Conservation (phyloP, 2,329 filamentous ascomycete species). For the Aaosphaeria pasadenensis region DNA sequence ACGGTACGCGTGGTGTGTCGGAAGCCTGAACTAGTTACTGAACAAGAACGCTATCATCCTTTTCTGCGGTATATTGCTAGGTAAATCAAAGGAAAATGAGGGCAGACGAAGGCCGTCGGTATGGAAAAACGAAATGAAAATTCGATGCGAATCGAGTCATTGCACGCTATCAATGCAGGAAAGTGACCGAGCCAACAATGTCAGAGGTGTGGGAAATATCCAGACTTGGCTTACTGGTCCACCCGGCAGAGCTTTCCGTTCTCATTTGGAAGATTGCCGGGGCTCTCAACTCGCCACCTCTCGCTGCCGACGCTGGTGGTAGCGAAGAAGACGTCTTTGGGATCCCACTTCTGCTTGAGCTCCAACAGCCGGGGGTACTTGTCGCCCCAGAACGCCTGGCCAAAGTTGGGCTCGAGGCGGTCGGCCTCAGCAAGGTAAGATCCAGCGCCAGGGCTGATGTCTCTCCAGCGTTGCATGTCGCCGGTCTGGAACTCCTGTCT, state of each 20-base stretch:
- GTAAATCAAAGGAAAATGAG: too few relatives aligned
- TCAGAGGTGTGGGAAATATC: not conserved
- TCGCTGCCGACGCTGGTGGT: constrained; percentile 32
- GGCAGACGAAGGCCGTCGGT: too few relatives aligned
- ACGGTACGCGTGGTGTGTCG: too few relatives aligned
- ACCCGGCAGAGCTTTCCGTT: constrained; percentile 35
- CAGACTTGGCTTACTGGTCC: not conserved
- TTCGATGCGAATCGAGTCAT: too few relatives aligned
- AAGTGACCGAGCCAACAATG: too few relatives aligned
- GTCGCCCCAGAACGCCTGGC: constrained; percentile 27
- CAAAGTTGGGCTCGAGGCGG: constrained; percentile 31
- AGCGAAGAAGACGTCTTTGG: constrained; percentile 33
- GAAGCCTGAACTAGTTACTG: too few relatives aligned
- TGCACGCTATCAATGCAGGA: too few relatives aligned
- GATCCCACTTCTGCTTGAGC: constrained; percentile 32
- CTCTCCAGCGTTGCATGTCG: constrained; percentile 31
- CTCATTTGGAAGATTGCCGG: constrained; percentile 32
- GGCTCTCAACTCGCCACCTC: constrained; percentile 31
- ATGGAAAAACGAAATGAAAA: too few relatives aligned
- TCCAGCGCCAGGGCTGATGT: constrained; percentile 28
- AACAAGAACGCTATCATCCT: too few relatives aligned
- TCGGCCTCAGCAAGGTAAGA: constrained; percentile 30
- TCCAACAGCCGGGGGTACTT: constrained; percentile 29
- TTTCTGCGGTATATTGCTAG: too few relatives aligned
- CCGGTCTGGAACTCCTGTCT: constrained; percentile 22